Base-by-base conservation (phyloP, 208 protist genomes). In the Porcisia deanei region DNA sequence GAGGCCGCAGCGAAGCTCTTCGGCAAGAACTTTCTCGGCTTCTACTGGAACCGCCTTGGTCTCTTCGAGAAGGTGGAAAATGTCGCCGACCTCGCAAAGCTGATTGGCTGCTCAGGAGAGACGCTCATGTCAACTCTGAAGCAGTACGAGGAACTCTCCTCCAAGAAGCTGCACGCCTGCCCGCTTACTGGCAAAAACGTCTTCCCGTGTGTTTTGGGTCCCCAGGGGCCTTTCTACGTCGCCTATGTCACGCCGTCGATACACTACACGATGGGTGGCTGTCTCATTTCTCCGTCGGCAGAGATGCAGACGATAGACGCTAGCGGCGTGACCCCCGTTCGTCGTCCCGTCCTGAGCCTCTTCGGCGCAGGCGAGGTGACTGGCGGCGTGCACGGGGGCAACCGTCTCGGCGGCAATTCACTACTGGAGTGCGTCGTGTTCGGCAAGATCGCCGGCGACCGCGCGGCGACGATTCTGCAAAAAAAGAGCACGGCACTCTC, bases 191-290 rank as follows among this genome's bases (percentile, higher is more conserved):
- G 88, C 67, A 99, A 98, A 82, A 84, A 67, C 43, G 89, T 95
- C 25, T 98, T 94, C 82, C 91, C 87, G 54, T 92, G 86, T 69
- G 81, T 87, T 37, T 10, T 93, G 22, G 92, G 88, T 52, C 43
- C 83, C 12, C 77, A 91, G 45, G 90, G 91, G 41, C 87, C 86
- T 20, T 97, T 85, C 79, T 91, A 97, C 79, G 91, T 97, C 41
- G 88, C 94, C 43, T 80, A 84, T 71, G 88, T 99, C 60, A 99
- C 97, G 37, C 98, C 98, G 20, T 91, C 89, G 9, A 93, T 99
- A 76, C 98, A 99, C 87, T 99, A 99, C 91, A 98, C 90, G 12
- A 99, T 99, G 98, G 98, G 98, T 68, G 98, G 98, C 58, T 82
- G 98, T 67, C 69, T 87, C 55, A 98, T 99, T 76, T 93, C 93